Percentiles rank a stretch among this genome's conserved stretches.
Conservation (phyloP, 176 grass and related monocot species). For the Carex parvula region DNA sequence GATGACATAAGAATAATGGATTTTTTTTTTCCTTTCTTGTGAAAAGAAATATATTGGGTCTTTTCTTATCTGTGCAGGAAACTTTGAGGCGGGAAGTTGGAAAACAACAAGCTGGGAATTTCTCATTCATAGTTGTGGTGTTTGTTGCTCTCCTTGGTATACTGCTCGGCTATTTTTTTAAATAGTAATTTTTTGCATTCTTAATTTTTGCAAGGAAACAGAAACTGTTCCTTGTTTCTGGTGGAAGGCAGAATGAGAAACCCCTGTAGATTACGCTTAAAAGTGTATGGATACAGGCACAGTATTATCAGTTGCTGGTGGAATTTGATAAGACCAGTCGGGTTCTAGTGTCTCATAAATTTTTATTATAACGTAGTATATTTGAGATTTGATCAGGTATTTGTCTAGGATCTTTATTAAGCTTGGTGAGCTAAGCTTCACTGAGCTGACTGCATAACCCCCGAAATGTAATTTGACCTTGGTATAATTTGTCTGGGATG, state of each 20-base stretch:
- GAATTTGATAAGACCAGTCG: neutral
- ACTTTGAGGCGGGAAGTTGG: conserved; percentile 10
- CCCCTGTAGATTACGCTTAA: neutral
- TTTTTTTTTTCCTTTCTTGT: neutral
- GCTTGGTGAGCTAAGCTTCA: conserved; percentile 11
- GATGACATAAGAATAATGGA: neutral
- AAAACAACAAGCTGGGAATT: conserved; percentile 8
- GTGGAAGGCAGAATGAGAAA: neutral
- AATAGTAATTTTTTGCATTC: neutral
- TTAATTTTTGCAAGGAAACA: conserved; percentile 7
- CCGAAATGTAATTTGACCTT: conserved; percentile 5
- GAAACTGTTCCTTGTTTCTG: conserved; percentile 1
- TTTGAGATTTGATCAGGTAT: conserved; percentile 26
- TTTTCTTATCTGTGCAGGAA: conserved; percentile 4
- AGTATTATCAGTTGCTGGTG: conserved; percentile 14
- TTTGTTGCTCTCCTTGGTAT: conserved; percentile 31
- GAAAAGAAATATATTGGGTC: neutral
- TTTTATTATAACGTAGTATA: conserved; percentile 9
- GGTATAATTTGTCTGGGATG: neutral
- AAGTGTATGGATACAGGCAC: neutral
- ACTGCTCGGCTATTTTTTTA: conserved; percentile 27
- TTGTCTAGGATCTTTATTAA: conserved; percentile 10
- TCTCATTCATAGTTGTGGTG: conserved; percentile 9
- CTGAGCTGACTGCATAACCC: neutral
- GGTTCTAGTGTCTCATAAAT: conserved; percentile 10